Base-by-base conservation (phyloP, 2,329 filamentous ascomycete species). In the Emergomyces pasteurianus region DNA sequence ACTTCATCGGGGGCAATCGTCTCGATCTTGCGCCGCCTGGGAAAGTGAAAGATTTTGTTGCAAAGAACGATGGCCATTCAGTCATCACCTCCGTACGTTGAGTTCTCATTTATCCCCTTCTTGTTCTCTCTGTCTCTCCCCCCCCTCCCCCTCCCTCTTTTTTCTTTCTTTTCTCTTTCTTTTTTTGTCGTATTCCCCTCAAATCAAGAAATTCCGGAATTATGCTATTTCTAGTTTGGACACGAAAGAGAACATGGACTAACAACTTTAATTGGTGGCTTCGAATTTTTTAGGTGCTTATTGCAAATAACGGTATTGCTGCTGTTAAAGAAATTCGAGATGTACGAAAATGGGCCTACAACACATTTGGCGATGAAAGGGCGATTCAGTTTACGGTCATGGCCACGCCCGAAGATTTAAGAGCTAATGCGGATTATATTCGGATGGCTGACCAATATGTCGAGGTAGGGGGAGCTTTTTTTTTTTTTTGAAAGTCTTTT, bases 391-490 rank as follows among this genome's bases (percentile, higher is more conserved):
- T 99, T 80, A 99, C 94, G 65, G 94, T 99, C 74, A 99, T 99
- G 94, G 94, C 94, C 69, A 99, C 94, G 46, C 94, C 94, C 57
- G 94, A 99, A 79, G 94, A 99, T 86, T 78, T 99, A 73, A 86
- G 88, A 74, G 94, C 94, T 74, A 99, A 99, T 76, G 94, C 94
- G 68, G 94, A 99, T 78, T 99, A 99, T 80, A 99, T 99, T 75
- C 86, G 94, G 74, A 97, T 99, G 94, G 94, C 94, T 40, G 94
- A 99, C 78, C 90, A 96, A 82, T 99, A 99, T 76, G 94, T 99
- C 69, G 94, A 99, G 79, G 81, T 83, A 74, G 59, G 78, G 68
- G 58, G 52, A 36, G 9, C 52, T 23, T 23, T 23, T 40, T 42
- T n/a, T 31, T 7, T 31, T 7, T 31, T 31, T 31, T 31, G 7